These are phyloP conservation scores for Setomelanomma holmii DNA, from an alignment of 2,329 filamentous ascomycete genomes.

Conservation along the genomic window DNA sequence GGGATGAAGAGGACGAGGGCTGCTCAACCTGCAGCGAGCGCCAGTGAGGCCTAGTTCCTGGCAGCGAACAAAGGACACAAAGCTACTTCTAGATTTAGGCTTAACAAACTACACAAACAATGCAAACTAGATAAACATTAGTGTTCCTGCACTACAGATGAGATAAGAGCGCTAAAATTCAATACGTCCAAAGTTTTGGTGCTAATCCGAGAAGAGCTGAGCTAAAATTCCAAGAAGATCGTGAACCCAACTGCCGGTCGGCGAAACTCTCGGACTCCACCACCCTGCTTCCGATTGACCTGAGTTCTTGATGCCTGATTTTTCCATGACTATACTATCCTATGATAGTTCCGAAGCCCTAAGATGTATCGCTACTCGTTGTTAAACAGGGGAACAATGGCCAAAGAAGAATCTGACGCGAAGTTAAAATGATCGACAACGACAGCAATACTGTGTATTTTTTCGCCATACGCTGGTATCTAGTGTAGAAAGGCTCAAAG, in stretches of 20 bases:
- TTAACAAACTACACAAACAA: conserved; percentile 2
- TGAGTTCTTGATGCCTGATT: conserved; percentile 2
- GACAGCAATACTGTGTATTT: conserved; percentile 4
- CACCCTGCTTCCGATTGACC: conserved; percentile 2
- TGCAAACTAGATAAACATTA: conserved; percentile 2
- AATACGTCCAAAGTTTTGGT: conserved; percentile 2
- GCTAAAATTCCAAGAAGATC: conserved; percentile 1
- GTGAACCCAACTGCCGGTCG: conserved; percentile 2
- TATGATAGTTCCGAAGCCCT: neutral
- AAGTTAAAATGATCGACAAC: conserved; percentile 4
- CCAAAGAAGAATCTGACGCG: neutral
- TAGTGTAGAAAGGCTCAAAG: conserved; percentile 1
- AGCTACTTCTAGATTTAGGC: conserved; percentile 1
- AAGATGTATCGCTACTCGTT: conserved; percentile 1
- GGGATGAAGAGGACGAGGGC: neutral
- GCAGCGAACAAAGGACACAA: conserved; percentile 4
- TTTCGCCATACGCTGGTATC: conserved; percentile 1
- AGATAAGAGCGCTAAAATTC: conserved; percentile 4
- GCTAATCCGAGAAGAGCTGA: conserved; percentile 3
- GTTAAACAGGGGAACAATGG: neutral
- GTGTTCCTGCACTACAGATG: neutral
- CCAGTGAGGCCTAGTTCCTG: neutral
- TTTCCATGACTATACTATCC: conserved; percentile 2
- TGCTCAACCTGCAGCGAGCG: neutral
- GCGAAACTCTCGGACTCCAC: conserved; percentile 3